phyloP scores from a whole-genome alignment of 2,329 filamentous ascomycete genomes.

The Cladosporium cucumerinum region DNA sequence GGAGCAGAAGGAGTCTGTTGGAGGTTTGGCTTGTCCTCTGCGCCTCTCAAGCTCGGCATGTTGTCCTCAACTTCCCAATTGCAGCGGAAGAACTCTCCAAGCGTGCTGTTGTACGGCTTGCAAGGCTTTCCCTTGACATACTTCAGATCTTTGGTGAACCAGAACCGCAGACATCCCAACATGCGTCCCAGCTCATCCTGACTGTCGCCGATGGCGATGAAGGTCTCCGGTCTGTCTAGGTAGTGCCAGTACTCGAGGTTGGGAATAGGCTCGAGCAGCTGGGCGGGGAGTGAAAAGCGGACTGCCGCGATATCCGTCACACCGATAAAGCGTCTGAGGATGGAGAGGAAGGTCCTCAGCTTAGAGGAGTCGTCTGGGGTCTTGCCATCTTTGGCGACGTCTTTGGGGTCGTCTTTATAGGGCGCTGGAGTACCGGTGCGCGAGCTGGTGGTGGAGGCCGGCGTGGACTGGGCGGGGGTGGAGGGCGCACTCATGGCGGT shows the following conservation, averaged over 20 bases:
- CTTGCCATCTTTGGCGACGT: constrained; percentile 36
- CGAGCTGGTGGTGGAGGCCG: constrained; percentile 20
- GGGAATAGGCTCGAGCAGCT: constrained; percentile 91
- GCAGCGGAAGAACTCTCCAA: constrained; percentile 98
- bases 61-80: constrained; percentile 91
- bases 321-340: constrained; percentile 90
- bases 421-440: constrained; percentile 23
- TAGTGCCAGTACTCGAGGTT: constrained; percentile 99
- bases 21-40: constrained; percentile 29
- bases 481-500: constrained; percentile 15
- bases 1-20: constrained; percentile 23
- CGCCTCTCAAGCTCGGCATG: constrained; percentile 54
- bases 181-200: constrained; percentile 90
- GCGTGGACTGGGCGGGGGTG: constrained; percentile 18
- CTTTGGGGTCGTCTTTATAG: constrained; percentile 13
- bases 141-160: constrained; percentile 99
- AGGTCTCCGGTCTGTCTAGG: constrained; percentile 88
- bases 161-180: constrained; percentile 91
- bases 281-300: constrained; percentile 91
- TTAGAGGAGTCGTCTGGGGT: constrained; percentile 77
- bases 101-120: constrained; percentile 96
- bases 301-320: constrained; percentile 93
- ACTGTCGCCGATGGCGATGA: constrained; percentile 79
- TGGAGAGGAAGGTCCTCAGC: constrained; percentile 81
- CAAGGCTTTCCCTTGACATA: constrained; percentile 98